Base-by-base conservation (phyloP, 805 yeast species). In the Myxozyma nipponensis region DNA sequence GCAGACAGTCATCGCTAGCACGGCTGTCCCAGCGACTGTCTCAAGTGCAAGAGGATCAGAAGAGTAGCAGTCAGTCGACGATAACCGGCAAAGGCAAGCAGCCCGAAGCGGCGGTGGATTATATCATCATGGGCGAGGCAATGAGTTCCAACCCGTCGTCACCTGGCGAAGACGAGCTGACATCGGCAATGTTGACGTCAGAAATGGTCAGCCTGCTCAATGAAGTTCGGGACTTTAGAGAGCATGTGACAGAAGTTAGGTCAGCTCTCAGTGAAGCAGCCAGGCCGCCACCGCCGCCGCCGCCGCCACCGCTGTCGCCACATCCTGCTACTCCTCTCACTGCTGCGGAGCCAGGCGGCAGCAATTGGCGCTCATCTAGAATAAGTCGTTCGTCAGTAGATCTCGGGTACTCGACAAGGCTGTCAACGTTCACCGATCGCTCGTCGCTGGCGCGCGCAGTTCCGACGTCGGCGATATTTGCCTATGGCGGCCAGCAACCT, bases 181-280 rank as follows among this genome's bases (percentile, higher is more conserved):
- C 19, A 4, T 36, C 43, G 13, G 19, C 15, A 5, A 13, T 43
- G n/a, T 18, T 48, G n/a, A 46, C 57, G 15, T 38, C 49, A 3
- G 57, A 53, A 15, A 54, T 54, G 58, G 47, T 47, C 30, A 39
- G 35, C 39, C 32, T 54, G 35, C 34, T 54, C 18, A 39, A 48
- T 3, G 58, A 54, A 21, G 58, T 52, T 17, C 58, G 58, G 4
- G 44, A 44, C 19, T 54, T 54, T 35, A 37, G 58, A 9, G 46
- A 43, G 3, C 57, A 50, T 3, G 52, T 54, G 3, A 45, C 46
- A 2, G 48, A 53, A 13, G 38, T 52, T 5, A 32, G 49, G 19
- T 37, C 38, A 13, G n/a, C 26, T 28, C 17, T 42, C 25, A 18
- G 26, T 30, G 19, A 21, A 15, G 45, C 18, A 15, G 15, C 6